Evolutionary conservation across 108 stramenopile species (phyloP).

Genomic region (Cyclotella baltica): DNA sequence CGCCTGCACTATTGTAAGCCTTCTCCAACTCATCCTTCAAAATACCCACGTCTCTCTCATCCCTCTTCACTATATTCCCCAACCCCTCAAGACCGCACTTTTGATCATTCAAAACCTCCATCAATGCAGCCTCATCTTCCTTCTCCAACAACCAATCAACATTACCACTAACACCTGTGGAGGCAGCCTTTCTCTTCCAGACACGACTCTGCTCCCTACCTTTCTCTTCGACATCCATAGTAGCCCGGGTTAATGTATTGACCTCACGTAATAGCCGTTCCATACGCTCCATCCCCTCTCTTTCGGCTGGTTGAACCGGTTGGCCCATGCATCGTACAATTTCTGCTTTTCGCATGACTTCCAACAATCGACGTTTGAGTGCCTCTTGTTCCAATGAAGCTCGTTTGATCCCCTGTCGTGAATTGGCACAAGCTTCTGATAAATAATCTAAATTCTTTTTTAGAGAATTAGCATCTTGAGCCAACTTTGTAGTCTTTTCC

Average conservation of each 20-base stretch:
- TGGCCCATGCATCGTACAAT: slow-evolving; percentile 75
- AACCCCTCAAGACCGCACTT: slow-evolving; percentile 49
- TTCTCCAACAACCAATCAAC: slow-evolving; percentile 26
- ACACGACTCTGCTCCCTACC: slow-evolving; percentile 32
- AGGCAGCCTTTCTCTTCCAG: slow-evolving; percentile 35
- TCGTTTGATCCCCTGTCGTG: slow-evolving; percentile 31
- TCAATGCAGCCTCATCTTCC: slow-evolving; percentile 47
- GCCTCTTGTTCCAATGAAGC: slow-evolving; percentile 46
- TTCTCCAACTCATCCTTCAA: slow-evolving; percentile 48
- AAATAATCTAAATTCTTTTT: slow-evolving; percentile 30
- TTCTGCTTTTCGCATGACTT: slow-evolving; percentile 79
- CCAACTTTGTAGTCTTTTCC: slow-evolving; percentile 54
- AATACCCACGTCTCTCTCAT: slow-evolving; percentile 50
- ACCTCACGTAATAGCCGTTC: slow-evolving; percentile 22
- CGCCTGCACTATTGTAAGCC: background rate
- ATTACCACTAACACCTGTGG: slow-evolving; percentile 13
- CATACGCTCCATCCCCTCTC: slow-evolving; percentile 54
- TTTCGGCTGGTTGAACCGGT: slow-evolving; percentile 72
- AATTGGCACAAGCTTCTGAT: background rate
- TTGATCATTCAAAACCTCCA: slow-evolving; percentile 49
- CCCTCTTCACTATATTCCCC: slow-evolving; percentile 40
- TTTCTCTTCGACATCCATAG: slow-evolving; percentile 40
- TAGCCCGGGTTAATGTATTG: slow-evolving; percentile 4
- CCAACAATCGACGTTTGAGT: slow-evolving; percentile 61
- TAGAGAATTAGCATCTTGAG: slow-evolving; percentile 42